Evolutionary conservation across 768 basidiomycete genomes (phyloP), one percentile per base, ranked within the genome.

Genomic region (Lactarius akahatsu): DNA sequence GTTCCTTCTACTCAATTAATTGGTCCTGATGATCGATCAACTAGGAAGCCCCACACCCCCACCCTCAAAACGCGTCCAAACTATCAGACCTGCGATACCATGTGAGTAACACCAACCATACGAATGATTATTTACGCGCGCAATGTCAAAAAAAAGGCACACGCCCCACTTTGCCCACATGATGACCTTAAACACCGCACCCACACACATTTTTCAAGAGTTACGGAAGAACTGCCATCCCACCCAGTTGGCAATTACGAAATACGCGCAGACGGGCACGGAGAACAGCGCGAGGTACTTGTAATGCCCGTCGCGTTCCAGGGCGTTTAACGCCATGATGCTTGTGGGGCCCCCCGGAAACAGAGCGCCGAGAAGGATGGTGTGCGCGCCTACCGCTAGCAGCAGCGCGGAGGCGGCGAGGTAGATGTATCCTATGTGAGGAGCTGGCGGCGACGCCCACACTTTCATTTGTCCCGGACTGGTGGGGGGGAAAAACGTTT

Each of bases 141-240:
- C 60, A 32, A n/a, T 57, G 65, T 66, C 65, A 66, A 23, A 28
- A 66, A 11, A 28, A 56, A 20, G 5, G 6, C 16, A 40, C 55
- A 30, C 55, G 11, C n/a, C n/a, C n/a, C n/a, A n/a, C n/a, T n/a
- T n/a, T 34, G 55, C 32, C 45, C 45, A 47, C 47, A 50, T 26
- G 47, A 50, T 38, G 36, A 38, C 36, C 11, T 38, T 38, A 38
- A 38, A 38, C 11, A 38, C 36, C 11, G 4, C 36, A 11, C 36
- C 36, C 36, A 36, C 36, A 11, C 2, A n/a, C n/a, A n/a, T 34
- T 13, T 36, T 13, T 38, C 36, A 40, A 15, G 38, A 93, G 76
- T 95, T 94, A 54, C 91, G 86, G 75, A 93, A 98, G 76, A 94
- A 97, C 76, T 98, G 94, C 94, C 95, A 98, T 50, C 96, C 96